Percentiles rank a stretch among this genome's conserved stretches.
Evolutionary conservation across 2,329 filamentous ascomycete genomes (phyloP).

Genomic region (Fusarium verticillioides): DNA sequence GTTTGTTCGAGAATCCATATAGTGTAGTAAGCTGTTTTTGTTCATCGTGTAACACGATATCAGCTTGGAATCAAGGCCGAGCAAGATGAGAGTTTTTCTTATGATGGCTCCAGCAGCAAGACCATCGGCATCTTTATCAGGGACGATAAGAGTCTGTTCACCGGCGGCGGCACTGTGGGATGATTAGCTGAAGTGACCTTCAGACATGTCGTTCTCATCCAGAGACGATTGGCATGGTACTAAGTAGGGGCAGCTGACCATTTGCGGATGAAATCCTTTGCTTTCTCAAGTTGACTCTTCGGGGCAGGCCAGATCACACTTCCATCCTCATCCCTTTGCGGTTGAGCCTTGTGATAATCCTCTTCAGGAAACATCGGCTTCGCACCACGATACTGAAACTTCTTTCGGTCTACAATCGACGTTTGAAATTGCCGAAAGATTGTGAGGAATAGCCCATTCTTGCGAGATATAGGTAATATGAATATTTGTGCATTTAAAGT

Average conservation of each 20-base stretch:
- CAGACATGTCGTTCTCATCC: background rate
- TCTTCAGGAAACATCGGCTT: background rate
- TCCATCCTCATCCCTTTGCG: constrained; percentile 54
- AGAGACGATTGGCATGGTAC: background rate
- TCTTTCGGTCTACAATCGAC: background rate
- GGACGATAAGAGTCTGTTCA: constrained; percentile 67
- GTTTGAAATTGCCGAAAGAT: background rate
- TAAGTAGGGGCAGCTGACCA: constrained; percentile 56
- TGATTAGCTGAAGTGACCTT: constrained; percentile 9
- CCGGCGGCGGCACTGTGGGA: constrained; percentile 1
- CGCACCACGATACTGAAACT: background rate
- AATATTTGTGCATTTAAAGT: rapidly evolving
- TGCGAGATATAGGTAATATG: rapidly evolving
- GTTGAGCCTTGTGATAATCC: constrained; percentile 26
- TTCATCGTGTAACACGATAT: constrained; percentile 69
- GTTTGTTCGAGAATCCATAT: constrained; percentile 60
- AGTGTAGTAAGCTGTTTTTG: constrained; percentile 70
- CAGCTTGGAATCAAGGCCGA: constrained; percentile 64
- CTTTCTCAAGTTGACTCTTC: constrained; percentile 62
- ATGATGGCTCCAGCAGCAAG: constrained; percentile 73
- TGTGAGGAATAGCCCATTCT: background rate
- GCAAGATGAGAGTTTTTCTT: constrained; percentile 65
- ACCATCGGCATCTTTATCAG: constrained; percentile 77
- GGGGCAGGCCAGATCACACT: constrained; percentile 71
- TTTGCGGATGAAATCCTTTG: constrained; percentile 66